A percentile compares a stretch with the other conserved stretches of the same genome.
phyloP scores from a whole-genome alignment of 2,329 filamentous ascomycete species.

The Tympanopsis confertula region DNA sequence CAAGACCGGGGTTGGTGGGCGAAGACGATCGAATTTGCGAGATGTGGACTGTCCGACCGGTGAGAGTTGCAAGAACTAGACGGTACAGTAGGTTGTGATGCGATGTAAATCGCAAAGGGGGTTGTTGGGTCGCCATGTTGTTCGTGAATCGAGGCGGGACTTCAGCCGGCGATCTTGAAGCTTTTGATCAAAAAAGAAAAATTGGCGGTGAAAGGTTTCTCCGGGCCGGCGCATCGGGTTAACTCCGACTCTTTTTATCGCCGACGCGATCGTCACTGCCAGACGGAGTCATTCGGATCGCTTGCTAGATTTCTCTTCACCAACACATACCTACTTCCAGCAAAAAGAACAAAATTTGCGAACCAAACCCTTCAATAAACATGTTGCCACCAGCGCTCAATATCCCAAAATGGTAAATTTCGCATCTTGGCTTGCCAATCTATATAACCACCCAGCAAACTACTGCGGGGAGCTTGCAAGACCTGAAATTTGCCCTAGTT shows the following conservation, averaged over 20 bases:
- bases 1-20: conserved; percentile 75
- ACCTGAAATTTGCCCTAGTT: too few relatives aligned
- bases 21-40: conserved; percentile 85
- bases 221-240: background rate
- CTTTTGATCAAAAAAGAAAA: conserved; percentile 1
- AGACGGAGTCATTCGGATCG: too few relatives aligned
- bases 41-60: conserved; percentile 79
- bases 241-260: background rate
- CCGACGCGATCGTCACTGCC: too few relatives aligned
- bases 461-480: too few relatives aligned
- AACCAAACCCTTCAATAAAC: too few relatives aligned
- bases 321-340: too few relatives aligned
- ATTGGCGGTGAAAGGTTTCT: background rate
- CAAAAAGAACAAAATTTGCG: too few relatives aligned
- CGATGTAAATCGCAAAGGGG: conserved; percentile 62
- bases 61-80: conserved; percentile 80
- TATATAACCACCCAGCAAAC: too few relatives aligned
- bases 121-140: conserved; percentile 29
- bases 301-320: too few relatives aligned
- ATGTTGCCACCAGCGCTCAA: background rate
- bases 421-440: too few relatives aligned
- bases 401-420: conserved; percentile 1
- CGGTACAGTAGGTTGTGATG: conserved; percentile 75
- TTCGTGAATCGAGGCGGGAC: too few relatives aligned
- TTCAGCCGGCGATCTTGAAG: too few relatives aligned